A percentile compares a stretch with the other conserved stretches of the same genome.
Evolutionary conservation across 2,329 filamentous ascomycete genomes (phyloP).

Genomic region (Pseudocercospora ulei): DNA sequence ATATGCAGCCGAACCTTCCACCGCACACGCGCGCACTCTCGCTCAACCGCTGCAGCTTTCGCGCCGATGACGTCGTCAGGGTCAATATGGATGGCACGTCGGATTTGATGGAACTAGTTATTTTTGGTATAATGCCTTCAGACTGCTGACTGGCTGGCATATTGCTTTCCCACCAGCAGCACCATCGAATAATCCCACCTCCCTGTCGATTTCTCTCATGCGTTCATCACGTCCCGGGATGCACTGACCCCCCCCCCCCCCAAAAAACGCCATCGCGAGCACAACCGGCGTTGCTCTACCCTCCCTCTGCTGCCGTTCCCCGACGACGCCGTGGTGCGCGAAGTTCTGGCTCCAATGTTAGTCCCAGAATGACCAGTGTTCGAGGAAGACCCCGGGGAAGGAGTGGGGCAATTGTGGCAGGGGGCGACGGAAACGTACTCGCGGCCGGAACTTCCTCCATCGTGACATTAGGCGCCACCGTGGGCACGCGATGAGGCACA

Average conservation of each 20-base stretch:
- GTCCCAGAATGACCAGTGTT: slow-evolving; percentile 5
- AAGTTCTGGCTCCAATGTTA: slow-evolving; percentile 4
- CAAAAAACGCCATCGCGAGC: slow-evolving; percentile 5
- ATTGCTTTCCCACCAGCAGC: neutral
- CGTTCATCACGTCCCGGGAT: neutral
- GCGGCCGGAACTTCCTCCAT: slow-evolving; percentile 20
- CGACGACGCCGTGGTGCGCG: slow-evolving; percentile 1
- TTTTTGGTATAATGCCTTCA: no score
- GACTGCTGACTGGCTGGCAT: slow-evolving; percentile 1
- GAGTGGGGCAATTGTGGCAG: slow-evolving; percentile 15
- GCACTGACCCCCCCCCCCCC: neutral
- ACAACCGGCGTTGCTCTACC: neutral
- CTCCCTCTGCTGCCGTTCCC: neutral
- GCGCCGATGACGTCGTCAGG: no score
- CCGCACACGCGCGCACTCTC: no score
- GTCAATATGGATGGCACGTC: no score
- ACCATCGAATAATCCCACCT: neutral
- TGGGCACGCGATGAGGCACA: slow-evolving; percentile 11
- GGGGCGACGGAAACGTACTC: slow-evolving; percentile 22
- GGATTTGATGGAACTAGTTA: no score
- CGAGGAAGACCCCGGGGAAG: slow-evolving; percentile 12
- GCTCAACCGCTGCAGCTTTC: no score
- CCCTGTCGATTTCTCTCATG: slow-evolving; percentile 1
- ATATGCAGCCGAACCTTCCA: no score
- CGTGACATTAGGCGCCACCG: slow-evolving; percentile 16